Conservation (phyloP, 768 basidiomycete species). For the Rhizopogon salebrosus region DNA sequence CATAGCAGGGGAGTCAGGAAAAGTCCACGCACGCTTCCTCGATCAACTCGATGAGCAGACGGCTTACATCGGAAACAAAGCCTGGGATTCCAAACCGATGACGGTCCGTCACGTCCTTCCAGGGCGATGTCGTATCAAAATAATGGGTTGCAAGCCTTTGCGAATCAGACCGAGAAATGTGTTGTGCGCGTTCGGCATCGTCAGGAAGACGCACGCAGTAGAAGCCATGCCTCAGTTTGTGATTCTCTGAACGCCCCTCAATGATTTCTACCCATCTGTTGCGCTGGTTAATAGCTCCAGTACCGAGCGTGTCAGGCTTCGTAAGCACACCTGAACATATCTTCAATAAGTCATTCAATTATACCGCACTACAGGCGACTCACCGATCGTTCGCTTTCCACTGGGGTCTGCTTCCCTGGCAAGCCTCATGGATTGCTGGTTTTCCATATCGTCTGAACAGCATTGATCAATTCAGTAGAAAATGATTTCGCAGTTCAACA, state of each 20-base stretch:
- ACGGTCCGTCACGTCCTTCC: conserved; percentile 23
- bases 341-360: neutral
- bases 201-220: conserved; percentile 40
- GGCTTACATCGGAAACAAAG: conserved; percentile 30
- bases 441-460: conserved; percentile 49
- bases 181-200: conserved; percentile 27
- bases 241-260: conserved; percentile 27
- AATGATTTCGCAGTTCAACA: neutral
- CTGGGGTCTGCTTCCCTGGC: conserved; percentile 41
- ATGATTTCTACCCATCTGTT: conserved; percentile 39
- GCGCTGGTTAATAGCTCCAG: conserved; percentile 29
- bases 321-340: conserved; percentile 43
- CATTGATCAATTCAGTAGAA: neutral
- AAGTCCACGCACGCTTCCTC: conserved; percentile 16
- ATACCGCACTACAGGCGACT: neutral
- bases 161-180: conserved; percentile 26
- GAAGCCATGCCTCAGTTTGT: conserved; percentile 36
- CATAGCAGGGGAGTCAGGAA: neutral
- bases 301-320: conserved; percentile 46
- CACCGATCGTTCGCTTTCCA: conserved; percentile 50
- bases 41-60: conserved; percentile 32
- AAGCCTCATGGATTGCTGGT: conserved; percentile 47
- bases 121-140: conserved; percentile 31
- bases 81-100: conserved; percentile 32
- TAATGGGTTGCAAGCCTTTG: conserved; percentile 31